These are phyloP conservation scores for Acacia acuminata DNA, from an alignment of 306 rosid genomes.

Conservation along the genomic window DNA sequence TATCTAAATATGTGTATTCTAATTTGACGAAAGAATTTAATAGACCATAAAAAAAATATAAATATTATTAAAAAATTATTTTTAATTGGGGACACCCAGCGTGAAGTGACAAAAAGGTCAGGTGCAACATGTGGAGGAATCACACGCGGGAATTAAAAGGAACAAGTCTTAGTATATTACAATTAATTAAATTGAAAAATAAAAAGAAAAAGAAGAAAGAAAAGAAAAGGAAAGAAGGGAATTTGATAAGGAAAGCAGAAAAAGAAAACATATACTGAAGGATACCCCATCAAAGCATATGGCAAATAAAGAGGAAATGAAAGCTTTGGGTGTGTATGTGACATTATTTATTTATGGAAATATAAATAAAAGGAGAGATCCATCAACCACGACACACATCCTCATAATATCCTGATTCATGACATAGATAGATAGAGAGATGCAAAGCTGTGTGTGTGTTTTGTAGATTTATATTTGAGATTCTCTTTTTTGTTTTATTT, in stretches of 20 bases:
- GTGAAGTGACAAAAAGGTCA: conserved; percentile 20
- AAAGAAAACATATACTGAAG: conserved; percentile 43
- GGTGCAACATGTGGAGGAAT: conserved; percentile 34
- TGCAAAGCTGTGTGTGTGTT: not conserved
- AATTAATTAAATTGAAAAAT: not conserved
- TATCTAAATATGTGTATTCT: not conserved
- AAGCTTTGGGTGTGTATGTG: conserved; percentile 1
- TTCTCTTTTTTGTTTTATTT: no score
- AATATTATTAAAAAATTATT: no score
- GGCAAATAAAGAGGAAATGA: not conserved
- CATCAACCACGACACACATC: not conserved
- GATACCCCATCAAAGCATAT: conserved; percentile 36
- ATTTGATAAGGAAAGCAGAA: not conserved
- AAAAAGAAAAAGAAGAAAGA: no score
- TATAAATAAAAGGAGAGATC: conserved; percentile 30
- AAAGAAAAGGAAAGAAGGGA: not conserved
- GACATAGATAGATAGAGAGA: not conserved
- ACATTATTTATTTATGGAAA: not conserved
- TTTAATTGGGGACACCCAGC: not conserved
- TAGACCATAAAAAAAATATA: no score
- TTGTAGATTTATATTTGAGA: no score
- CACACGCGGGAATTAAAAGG: not conserved
- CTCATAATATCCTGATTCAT: not conserved
- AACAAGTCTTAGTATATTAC: not conserved
- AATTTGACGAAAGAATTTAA: not conserved